These are phyloP conservation scores for Penicillium antarcticum DNA, from an alignment of 495 filamentous ascomycete species.

Conservation along the genomic window DNA sequence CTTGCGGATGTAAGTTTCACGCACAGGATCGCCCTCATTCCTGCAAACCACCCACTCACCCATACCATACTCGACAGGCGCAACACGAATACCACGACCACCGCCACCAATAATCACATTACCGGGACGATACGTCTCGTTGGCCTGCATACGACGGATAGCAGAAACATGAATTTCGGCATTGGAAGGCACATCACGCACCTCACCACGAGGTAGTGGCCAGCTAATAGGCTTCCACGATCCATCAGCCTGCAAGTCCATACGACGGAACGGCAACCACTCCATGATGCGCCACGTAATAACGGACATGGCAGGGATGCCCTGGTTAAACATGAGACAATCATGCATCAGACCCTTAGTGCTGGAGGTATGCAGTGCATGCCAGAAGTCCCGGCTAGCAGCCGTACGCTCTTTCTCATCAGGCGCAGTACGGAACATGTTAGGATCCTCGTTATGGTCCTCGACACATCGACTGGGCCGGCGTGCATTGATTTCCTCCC, in stretches of 20 bases:
- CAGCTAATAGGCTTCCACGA: constrained; percentile 79
- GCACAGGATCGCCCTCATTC: constrained; percentile 61
- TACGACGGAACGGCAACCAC: constrained; percentile 77
- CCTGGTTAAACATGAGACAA: constrained; percentile 65
- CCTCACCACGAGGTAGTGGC: constrained; percentile 77
- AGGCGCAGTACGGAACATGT: constrained; percentile 17
- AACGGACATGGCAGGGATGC: constrained; percentile 55
- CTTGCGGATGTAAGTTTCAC: constrained; percentile 57
- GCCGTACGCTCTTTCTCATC: constrained; percentile 27
- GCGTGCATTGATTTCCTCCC: constrained; percentile 36
- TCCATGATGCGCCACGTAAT: constrained; percentile 82
- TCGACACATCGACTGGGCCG: constrained; percentile 20
- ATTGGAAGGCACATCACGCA: constrained; percentile 72
- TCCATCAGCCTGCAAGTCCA: constrained; percentile 73
- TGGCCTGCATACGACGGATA: constrained; percentile 65
- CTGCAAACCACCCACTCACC: constrained; percentile 70
- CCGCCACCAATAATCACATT: constrained; percentile 81
- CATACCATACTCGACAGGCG: constrained; percentile 60
- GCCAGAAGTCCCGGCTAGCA: constrained; percentile 46
- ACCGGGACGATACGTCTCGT: constrained; percentile 68
- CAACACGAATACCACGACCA: constrained; percentile 62
- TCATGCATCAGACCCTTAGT: constrained; percentile 70
- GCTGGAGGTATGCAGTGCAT: constrained; percentile 54
- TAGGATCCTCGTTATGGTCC: constrained; percentile 10
- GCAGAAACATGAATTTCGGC: constrained; percentile 72